Percentiles rank a stretch among this genome's conserved stretches.
Conservation (phyloP, 148 eudicot species). For the Chenopodium formosanum region DNA sequence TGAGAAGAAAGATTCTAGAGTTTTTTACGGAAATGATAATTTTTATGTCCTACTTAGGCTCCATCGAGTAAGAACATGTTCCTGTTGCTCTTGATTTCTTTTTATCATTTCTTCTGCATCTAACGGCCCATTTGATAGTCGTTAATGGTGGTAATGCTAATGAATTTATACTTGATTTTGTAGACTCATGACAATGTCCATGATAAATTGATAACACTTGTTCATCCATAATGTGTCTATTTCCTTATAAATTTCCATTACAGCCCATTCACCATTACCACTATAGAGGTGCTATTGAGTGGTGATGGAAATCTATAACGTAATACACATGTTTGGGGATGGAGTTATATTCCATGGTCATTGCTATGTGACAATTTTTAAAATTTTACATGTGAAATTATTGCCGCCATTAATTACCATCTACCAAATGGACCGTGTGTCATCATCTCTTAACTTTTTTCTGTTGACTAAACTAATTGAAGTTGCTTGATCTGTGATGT, state of each 20-base stretch:
- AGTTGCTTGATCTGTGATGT: constrained; percentile 12
- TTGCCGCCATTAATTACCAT: not conserved
- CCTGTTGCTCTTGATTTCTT: not conserved
- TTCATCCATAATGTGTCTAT: not conserved
- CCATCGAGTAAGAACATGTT: constrained; percentile 59
- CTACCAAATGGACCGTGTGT: not conserved
- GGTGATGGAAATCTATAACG: not conserved
- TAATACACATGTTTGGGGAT: not conserved
- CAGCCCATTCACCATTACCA: not conserved
- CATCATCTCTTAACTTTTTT: not conserved
- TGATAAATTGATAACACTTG: not conserved
- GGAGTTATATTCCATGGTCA: not conserved
- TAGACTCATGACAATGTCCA: not conserved
- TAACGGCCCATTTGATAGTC: not conserved
- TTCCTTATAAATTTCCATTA: too few relatives aligned
- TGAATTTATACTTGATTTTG: too few relatives aligned
- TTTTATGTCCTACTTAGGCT: constrained; percentile 82
- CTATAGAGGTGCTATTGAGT: not conserved
- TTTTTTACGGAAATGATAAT: constrained; percentile 81
- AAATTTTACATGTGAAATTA: too few relatives aligned
- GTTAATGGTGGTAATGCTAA: not conserved
- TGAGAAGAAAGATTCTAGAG: constrained; percentile 45
- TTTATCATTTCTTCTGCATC: not conserved
- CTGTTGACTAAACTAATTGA: not conserved
- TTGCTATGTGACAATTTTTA: not conserved